These are phyloP conservation scores for Apiospora malaysiana DNA, from an alignment of 2,329 filamentous ascomycete species.

Conservation along the genomic window DNA sequence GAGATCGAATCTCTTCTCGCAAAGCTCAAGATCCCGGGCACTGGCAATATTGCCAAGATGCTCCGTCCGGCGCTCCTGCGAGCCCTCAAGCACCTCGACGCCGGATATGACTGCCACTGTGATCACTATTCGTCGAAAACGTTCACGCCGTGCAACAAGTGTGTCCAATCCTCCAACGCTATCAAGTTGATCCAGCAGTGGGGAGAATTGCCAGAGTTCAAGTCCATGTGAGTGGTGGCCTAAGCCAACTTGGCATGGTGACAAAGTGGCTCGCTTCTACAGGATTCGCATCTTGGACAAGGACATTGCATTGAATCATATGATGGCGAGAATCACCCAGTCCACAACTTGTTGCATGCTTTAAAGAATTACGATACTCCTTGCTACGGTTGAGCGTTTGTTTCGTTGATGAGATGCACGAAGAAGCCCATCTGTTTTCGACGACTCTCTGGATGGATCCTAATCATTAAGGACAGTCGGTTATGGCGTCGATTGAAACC, in stretches of 20 bases:
- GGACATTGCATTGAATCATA: no score
- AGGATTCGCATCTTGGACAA: background rate
- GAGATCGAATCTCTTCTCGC: slow-evolving; percentile 27
- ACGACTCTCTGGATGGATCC: background rate
- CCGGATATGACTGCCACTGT: slow-evolving; percentile 14
- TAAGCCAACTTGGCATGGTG: background rate
- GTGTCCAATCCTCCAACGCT: slow-evolving; percentile 9
- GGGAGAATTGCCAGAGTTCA: slow-evolving; percentile 21
- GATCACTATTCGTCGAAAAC: background rate
- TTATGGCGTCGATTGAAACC: background rate
- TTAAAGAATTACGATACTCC: background rate
- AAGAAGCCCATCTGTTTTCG: background rate
- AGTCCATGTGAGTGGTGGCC: slow-evolving; percentile 12
- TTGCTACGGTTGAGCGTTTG: background rate
- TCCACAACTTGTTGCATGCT: background rate
- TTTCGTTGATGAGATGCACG: background rate
- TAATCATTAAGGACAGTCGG: background rate
- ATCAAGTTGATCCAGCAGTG: slow-evolving; percentile 23
- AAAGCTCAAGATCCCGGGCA: slow-evolving; percentile 12
- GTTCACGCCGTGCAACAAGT: slow-evolving; percentile 14
- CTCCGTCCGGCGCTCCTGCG: slow-evolving; percentile 19
- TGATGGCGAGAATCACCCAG: background rate
- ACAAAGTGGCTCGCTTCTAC: background rate
- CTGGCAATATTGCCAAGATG: slow-evolving; percentile 13
- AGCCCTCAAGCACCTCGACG: slow-evolving; percentile 14